Evolutionary conservation across 192 early-diverging fungal species (phyloP).

Genomic region (Coemansia sp.): DNA sequence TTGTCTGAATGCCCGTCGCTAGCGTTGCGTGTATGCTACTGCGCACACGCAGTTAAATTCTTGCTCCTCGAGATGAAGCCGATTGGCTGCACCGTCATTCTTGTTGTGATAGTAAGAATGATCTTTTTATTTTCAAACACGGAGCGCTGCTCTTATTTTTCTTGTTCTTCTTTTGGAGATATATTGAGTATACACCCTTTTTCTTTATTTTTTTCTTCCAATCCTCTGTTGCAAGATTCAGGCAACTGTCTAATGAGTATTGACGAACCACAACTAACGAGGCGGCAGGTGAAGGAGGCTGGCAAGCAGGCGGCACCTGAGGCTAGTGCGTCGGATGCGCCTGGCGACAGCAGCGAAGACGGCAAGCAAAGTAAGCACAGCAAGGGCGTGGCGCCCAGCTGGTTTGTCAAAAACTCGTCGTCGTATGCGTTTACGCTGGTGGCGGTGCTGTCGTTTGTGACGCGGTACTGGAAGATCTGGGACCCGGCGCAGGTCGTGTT

Average conservation of each 20-base stretch:
- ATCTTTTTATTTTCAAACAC: not conserved
- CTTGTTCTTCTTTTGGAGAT: conserved; percentile 5
- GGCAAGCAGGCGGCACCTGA: not conserved
- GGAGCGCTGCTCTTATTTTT: conserved; percentile 3
- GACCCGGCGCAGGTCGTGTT: conserved; percentile 82
- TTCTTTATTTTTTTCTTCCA: conserved; percentile 8
- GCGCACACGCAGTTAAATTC: not conserved
- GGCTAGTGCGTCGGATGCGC: not conserved
- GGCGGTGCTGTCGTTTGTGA: conserved; percentile 57
- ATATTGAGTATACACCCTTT: conserved; percentile 1
- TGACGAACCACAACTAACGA: conserved; percentile 28
- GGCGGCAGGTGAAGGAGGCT: conserved; percentile 15
- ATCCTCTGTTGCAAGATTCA: not conserved
- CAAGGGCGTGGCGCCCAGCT: not conserved
- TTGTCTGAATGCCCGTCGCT: not conserved
- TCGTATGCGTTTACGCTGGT: conserved; percentile 36
- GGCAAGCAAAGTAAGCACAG: not conserved
- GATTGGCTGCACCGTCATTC: not conserved
- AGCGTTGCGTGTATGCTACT: conserved; percentile 4
- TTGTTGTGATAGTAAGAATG: not conserved
- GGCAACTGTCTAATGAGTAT: conserved; percentile 28
- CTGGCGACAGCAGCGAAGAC: not conserved
- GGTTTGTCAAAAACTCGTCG: conserved; percentile 36
- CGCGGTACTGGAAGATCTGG: conserved; percentile 69
- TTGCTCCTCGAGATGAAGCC: not conserved